Evolutionary conservation across 768 basidiomycete genomes (phyloP), one percentile per base, ranked within the genome.

Genomic region (Lactifluus subvellereus): DNA sequence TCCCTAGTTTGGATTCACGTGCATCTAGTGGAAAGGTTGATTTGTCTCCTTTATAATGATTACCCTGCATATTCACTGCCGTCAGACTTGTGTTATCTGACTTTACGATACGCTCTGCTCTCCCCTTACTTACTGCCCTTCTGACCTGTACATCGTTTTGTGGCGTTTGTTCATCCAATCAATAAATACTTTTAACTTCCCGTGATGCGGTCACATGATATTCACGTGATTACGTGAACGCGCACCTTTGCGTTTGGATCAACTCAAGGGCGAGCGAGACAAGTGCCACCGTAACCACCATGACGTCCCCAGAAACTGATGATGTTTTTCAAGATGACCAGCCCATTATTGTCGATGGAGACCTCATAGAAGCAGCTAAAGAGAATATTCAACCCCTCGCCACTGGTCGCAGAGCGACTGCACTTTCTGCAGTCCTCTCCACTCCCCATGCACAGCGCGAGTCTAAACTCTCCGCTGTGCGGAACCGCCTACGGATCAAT

Each of bases 361-460:
- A 91, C 69, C 76, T 93, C 0, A 79, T 93, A 16, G 89, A 91
- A 69, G 88, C 88, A 4, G 84, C 89, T 13, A 93, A 93, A 71
- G 90, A 93, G 73, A 93, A 93, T 68, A 88, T 93, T 35, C 91
- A 89, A 72, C 90, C 89, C 47, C 81, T 92, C 10, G 88, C 86
- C 11, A 79, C 83, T 3, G 90, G 90, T n/a, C 81, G 90, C 49
- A 82, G 88, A 64, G 90, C 88, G 55, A 89, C 89, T 13, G 81
- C 91, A 0, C 79, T 93, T 54, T 88, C 89, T 30, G 81, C 84
- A 50, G 79, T 91, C 57, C 77, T 93, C 33, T 76, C 86, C 14
- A 91, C 89, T 0, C 91, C 91, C 16, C 88, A 90, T 72, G 84
- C 82, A 1, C 86, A 87, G 66, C 82, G 90, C 63, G 89, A 91